Evolutionary conservation across 805 yeast species (phyloP).

Genomic region (Pichia cephalocereana): DNA sequence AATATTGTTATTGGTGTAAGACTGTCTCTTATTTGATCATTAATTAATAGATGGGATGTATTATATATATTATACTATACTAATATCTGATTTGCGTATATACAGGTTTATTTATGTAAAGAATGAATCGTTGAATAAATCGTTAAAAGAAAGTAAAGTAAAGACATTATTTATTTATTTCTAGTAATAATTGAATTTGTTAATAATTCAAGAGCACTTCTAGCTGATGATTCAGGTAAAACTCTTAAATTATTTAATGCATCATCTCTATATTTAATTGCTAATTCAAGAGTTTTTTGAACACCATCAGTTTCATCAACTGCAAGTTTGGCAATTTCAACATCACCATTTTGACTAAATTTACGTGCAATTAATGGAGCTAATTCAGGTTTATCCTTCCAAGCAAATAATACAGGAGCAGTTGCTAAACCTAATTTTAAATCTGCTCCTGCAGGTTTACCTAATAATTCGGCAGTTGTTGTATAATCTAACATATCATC

Average conservation of each 20-base stretch:
- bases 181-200: conserved; percentile 80
- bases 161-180: conserved; percentile 50
- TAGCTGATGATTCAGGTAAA: conserved; percentile 82
- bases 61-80: too few species aligned
- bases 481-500: conserved; percentile 96
- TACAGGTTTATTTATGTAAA: too few species aligned
- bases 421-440: conserved; percentile 90
- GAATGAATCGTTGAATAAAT: too few species aligned
- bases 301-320: conserved; percentile 70
- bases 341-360: conserved; percentile 74
- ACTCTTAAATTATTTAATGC: conserved; percentile 65
- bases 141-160: too few species aligned
- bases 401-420: conserved; percentile 91
- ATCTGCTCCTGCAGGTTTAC: conserved; percentile 96
- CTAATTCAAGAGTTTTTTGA: conserved; percentile 64
- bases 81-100: too few species aligned
- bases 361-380: conserved; percentile 81
- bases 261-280: conserved; percentile 63
- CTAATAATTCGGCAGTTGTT: conserved; percentile 72
- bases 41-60: too few species aligned
- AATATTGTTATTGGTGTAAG: too few species aligned
- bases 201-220: conserved; percentile 77
- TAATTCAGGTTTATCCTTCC: conserved; percentile 79
- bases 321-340: conserved; percentile 67
- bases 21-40: too few species aligned